Evolutionary conservation across 2,329 filamentous ascomycete species (phyloP).

Genomic region (Neospermospora avenae): DNA sequence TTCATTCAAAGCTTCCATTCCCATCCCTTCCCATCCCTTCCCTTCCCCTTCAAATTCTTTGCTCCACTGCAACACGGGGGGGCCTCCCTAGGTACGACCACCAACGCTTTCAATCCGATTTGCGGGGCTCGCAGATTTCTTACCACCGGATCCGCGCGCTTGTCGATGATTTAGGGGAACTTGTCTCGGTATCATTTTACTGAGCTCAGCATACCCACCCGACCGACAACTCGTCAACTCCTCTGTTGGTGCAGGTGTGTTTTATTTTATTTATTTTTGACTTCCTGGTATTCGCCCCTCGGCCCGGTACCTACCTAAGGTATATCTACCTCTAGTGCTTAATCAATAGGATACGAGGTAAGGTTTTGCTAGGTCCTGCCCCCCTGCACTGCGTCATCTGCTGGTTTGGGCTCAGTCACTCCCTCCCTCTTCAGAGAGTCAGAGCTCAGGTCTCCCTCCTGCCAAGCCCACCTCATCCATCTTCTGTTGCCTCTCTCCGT

Average conservation of each 20-base stretch:
- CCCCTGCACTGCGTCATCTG: conserved; percentile 2
- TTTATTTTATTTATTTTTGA: neutral
- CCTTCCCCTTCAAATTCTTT: too few species aligned
- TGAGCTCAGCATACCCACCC: neutral
- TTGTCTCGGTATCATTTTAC: neutral
- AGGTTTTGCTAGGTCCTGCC: neutral
- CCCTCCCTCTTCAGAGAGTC: neutral
- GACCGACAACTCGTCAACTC: neutral
- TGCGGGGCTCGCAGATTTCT: neutral
- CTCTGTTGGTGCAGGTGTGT: neutral
- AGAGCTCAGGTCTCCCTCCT: too few species aligned
- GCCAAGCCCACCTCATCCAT: neutral
- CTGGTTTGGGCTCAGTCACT: neutral
- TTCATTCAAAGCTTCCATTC: neutral
- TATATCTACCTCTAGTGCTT: too few species aligned
- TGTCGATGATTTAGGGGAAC: neutral
- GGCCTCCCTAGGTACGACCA: too few species aligned
- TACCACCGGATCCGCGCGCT: neutral
- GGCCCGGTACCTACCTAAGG: too few species aligned
- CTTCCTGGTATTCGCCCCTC: neutral
- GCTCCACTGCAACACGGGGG: too few species aligned
- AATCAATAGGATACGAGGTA: neutral
- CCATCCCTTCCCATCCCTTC: neutral
- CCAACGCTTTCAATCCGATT: neutral
- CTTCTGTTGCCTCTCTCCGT: too few species aligned